phyloP scores from a whole-genome alignment of 306 rosid genomes.

The Sesbania bispinosa region DNA sequence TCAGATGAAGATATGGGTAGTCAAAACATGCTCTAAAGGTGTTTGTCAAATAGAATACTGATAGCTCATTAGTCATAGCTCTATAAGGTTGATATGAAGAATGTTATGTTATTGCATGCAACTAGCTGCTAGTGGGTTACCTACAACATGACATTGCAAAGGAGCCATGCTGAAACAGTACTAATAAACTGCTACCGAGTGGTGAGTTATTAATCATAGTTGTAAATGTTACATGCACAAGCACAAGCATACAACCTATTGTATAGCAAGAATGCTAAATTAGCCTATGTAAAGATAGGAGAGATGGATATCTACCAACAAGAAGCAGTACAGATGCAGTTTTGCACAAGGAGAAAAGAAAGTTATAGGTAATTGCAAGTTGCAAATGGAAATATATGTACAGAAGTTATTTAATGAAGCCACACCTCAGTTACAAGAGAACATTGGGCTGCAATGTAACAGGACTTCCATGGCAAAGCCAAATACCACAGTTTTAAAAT shows the following conservation, averaged over 20 bases:
- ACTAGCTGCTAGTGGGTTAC: too few species aligned
- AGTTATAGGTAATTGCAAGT: neutral
- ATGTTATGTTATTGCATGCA: too few species aligned
- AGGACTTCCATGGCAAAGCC: conserved; percentile 6
- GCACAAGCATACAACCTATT: neutral
- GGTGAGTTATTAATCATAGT: neutral
- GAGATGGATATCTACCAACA: neutral
- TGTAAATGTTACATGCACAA: neutral
- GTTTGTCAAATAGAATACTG: neutral
- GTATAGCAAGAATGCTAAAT: neutral
- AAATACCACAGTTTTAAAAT: conserved; percentile 2
- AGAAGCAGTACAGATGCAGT: neutral
- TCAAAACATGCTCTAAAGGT: neutral
- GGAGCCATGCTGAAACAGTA: neutral
- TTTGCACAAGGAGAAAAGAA: neutral
- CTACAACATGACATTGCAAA: neutral
- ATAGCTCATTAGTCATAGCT: too few species aligned
- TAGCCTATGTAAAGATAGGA: neutral
- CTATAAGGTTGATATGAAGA: neutral
- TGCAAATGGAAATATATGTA: conserved; percentile 17
- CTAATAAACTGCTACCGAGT: neutral
- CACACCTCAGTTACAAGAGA: conserved; percentile 37
- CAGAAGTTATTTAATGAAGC: conserved; percentile 24
- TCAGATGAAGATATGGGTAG: neutral
- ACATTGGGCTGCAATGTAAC: neutral